Percentiles rank a stretch among this genome's conserved stretches.
Conservation (phyloP, 1,139 yeast genomes). For the Nakaseomyces delphensis region DNA sequence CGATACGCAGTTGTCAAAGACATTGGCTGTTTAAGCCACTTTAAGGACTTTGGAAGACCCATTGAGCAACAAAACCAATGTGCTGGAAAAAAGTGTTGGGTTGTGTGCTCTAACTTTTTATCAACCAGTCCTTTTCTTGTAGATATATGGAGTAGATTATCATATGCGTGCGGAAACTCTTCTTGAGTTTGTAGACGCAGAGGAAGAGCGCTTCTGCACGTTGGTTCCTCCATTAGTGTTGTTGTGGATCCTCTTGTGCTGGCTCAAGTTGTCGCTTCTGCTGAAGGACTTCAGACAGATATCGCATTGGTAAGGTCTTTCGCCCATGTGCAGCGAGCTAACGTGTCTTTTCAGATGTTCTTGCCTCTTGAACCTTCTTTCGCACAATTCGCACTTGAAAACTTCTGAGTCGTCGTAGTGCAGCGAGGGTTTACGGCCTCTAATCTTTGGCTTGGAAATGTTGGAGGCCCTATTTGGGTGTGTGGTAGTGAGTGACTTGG, state of each 20-base stretch:
- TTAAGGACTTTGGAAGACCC: too few relatives aligned
- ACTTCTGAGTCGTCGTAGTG: constrained; percentile 33
- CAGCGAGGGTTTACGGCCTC: constrained; percentile 37
- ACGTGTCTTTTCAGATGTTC: constrained; percentile 75
- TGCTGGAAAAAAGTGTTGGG: too few relatives aligned
- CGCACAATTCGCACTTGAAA: constrained; percentile 39
- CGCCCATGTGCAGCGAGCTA: constrained; percentile 64
- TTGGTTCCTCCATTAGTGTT: background rate
- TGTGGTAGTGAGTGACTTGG: constrained; percentile 4
- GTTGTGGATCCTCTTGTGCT: constrained; percentile 62
- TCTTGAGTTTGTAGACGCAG: background rate
- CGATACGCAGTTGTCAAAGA: too few relatives aligned
- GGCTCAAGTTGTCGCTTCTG: constrained; percentile 65
- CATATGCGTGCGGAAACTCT: background rate
- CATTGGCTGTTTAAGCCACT: too few relatives aligned
- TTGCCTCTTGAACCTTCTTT: constrained; percentile 61
- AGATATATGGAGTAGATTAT: too few relatives aligned
- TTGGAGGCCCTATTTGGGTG: constrained; percentile 13
- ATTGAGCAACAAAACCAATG: too few relatives aligned
- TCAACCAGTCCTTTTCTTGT: too few relatives aligned
- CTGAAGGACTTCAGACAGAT: constrained; percentile 66
- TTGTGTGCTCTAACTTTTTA: too few relatives aligned
- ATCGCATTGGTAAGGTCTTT: constrained; percentile 66
- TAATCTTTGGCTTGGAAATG: constrained; percentile 24
- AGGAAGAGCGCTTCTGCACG: background rate